Conservation (phyloP, 1,284 basidiomycete genomes). For the Takashimella tepidaria region DNA sequence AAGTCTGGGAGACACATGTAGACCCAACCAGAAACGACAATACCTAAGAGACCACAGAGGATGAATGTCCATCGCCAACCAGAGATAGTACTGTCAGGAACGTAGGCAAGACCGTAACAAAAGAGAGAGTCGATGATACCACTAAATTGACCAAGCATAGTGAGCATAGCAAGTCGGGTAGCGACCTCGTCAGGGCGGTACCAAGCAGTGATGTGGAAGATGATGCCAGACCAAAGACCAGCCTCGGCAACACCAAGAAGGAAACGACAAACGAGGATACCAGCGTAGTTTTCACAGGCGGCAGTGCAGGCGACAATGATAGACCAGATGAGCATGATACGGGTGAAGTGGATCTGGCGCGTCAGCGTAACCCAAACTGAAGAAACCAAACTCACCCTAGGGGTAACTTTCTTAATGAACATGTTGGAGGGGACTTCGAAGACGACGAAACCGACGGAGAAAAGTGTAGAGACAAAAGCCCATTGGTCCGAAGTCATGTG, state of each 20-base stretch:
- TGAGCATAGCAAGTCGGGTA: conserved; percentile 16
- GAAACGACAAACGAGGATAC: conserved; percentile 51
- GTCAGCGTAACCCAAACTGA: background rate
- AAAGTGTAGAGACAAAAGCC: conserved; percentile 18
- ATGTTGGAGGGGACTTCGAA: conserved; percentile 26
- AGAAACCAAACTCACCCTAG: conserved; percentile 15
- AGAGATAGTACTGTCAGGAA: background rate
- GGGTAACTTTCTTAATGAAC: conserved; percentile 24
- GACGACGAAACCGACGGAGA: conserved; percentile 19
- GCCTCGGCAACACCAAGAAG: conserved; percentile 54
- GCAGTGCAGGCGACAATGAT: conserved; percentile 43
- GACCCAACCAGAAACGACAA: conserved; percentile 12
- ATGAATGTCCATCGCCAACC: conserved; percentile 49
- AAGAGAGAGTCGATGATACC: conserved; percentile 23
- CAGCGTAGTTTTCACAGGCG: conserved; percentile 49
- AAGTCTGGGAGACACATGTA: conserved; percentile 20
- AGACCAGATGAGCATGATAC: conserved; percentile 26
- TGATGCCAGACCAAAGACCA: conserved; percentile 45
- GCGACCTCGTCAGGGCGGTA: conserved; percentile 32
- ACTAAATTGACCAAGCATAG: conserved; percentile 16
- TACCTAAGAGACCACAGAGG: conserved; percentile 19
- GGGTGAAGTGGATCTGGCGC: conserved; percentile 16
- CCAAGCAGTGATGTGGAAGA: conserved; percentile 9
- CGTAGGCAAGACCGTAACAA: conserved; percentile 20
- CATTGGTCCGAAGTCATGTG: conserved; percentile 27